Base-by-base conservation (phyloP, 805 yeast genomes). In the Starmerella bombi region DNA sequence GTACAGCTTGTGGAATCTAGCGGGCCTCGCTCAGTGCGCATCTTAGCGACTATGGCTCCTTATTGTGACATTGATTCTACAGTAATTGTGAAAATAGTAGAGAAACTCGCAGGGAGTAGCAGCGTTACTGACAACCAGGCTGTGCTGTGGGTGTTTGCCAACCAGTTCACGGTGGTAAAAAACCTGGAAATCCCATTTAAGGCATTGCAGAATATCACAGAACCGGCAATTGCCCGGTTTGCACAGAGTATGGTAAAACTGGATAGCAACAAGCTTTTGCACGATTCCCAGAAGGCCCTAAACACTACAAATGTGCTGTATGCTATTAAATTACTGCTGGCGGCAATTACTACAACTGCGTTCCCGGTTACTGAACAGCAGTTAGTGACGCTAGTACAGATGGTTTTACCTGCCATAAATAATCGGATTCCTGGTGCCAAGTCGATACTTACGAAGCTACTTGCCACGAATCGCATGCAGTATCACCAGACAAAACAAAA, bases 141-240 rank as follows among this genome's bases (percentile, higher is more conserved):
- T 1, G 41, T 37, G 2, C 21, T 43, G 32, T 46, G 50, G 50
- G 41, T 46, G 12, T 46, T 25, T 21, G 40, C 32, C 28, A 20
- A 35, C 36, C 25, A 28, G 9, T 17, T 18, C 3, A 18, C 12
- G 5, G 32, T 37, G 5, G 40, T 37, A 7, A 20, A 31, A 5
- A 33, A 31, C 12, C 4, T 38, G n/a, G 8, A 9, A n/a, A 19
- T 41, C 4, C 48, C 50, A 3, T 46, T 46, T 23, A 15, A 15
- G 2, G 21, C 33, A 19, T 19, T 40, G 10, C 10, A 8, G 2
- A 18, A 4, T 12, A 17, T 36, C 15, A 14, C 48, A 2, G 23
- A 16, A 7, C 3, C 20, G 2, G 14, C 15, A 5, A 16, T 41
- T n/a, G 18, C 12, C 8, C 27, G 32, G 15, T 44, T 44, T 23